Base-by-base conservation (phyloP, 78 protist species). In the Diacronema lutheri region DNA sequence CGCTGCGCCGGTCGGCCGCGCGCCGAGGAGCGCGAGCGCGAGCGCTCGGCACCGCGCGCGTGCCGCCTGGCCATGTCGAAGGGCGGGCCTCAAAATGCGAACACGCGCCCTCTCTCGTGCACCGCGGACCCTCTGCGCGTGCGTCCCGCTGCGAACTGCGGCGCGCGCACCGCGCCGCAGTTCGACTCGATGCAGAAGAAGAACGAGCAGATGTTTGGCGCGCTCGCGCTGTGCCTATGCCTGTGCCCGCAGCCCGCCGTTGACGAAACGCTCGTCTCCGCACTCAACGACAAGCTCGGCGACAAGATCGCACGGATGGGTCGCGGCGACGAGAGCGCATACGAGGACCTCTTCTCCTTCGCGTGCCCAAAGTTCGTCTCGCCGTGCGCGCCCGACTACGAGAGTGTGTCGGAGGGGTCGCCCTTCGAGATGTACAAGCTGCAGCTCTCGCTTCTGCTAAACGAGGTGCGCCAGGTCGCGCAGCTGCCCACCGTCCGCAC, bases 181-280 rank as follows among this genome's bases (percentile, higher is more conserved):
- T 81, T 29, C 76, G 74, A 61, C 44, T 50, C 80, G 88, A 86
- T 93, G 57, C 68, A 68, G 41, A 95, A 95, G 89, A 92, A 86
- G 90, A 90, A 71, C 73, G 96, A 93, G 78, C 95, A 96, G 84
- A 94, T 96, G 95, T 89, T 81, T 73, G 87, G 90, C 31, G 83
- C 93, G n/a, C 88, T 96, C 37, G 94, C 95, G 62, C 78, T 94
- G 29, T 73, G 90, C 50, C 82, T 92, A 68, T 46, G 93, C 21
- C 90, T 96, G 46, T 86, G 71, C 72, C 98, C 96, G 65, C 93
- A 83, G 81, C 93, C 91, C 79, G 14, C 0, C 35, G 62, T 92
- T 77, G 97, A 94, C 46, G 95, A 94, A 40, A 80, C 14, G 56
- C 5, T 82, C 37, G 23, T 4, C 50, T n/a, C 83, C 29, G 10